Evolutionary conservation across 192 early-diverging fungal genomes (phyloP), one percentile per base, ranked within the genome.

Genomic region (Coemansia sp.): DNA sequence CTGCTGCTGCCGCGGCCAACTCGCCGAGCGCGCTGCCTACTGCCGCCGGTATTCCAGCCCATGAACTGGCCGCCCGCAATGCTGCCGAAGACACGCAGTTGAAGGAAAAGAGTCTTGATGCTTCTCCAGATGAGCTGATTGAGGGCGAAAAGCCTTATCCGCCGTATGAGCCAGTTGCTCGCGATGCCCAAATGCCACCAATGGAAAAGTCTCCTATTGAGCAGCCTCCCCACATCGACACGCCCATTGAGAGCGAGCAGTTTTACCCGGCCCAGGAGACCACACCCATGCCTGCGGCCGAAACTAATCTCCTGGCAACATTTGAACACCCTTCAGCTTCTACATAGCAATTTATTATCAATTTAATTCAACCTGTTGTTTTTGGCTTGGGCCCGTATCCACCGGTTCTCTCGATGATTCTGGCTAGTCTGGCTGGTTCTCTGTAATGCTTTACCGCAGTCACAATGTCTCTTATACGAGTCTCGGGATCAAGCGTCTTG

Each of bases 361-460:
- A 21, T 17, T 9, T 19, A 50, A 17, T 50, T 22, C 2, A 29
- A 37, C 9, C 29, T 31, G 4, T 31, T 31, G 6, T 0, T 7
- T 11, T 6, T 47, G 45, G 43, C 14, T 50, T 16, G 26, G 23
- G 60, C 9, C 49, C 49, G 6, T 63, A 63, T 25, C 61, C 61
- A 1, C 61, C 61, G 6, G 61, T 53, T 21, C 50, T 48, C 31
- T 37, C 10, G 2, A 39, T 39, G 11, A 63, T 51, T n/a, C 10
- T 50, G 27, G 49, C 23, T 48, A 64, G 22, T 22, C 27, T 35
- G 8, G 6, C 53, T 12, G 62, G 53, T 14, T 43, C 22, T 4
- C 26, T 56, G 39, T 56, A 94, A 85, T 97, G 89, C 27, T 93
- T 94, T 11, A 95, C 89, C 54, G 95, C 95, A 73, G 91, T 88